Percentiles rank a stretch among this genome's conserved stretches.
Evolutionary conservation across 306 rosid genomes (phyloP).

Genomic region (Vachellia collinsii): DNA sequence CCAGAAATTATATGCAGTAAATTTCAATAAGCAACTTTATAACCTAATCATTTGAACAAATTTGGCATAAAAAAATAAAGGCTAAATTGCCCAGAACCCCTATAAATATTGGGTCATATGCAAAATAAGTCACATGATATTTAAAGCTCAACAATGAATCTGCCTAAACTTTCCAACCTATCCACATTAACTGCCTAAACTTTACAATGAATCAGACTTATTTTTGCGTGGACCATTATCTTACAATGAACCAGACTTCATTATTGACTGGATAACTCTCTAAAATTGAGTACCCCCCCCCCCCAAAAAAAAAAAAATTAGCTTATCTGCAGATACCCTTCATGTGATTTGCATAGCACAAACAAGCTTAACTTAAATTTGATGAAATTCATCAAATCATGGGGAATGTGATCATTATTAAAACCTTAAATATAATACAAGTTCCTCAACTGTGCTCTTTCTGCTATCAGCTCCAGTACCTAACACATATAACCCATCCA

Average conservation of each 20-base stretch:
- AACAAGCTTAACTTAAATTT: too few relatives aligned
- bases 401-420: too few relatives aligned
- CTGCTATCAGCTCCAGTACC: neutral
- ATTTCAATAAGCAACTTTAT: neutral
- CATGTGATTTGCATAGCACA: too few relatives aligned
- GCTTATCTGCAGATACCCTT: neutral
- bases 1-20: conserved; percentile 6
- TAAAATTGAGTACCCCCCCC: neutral
- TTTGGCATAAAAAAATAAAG: neutral
- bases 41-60: conserved; percentile 16
- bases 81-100: neutral
- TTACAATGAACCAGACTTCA: neutral
- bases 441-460: too few relatives aligned
- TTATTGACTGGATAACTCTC: neutral
- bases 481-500: too few relatives aligned
- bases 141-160: neutral
- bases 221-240: neutral
- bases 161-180: neutral
- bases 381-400: too few relatives aligned
- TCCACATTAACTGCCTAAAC: neutral
- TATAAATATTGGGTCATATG: neutral
- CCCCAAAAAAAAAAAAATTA: too few relatives aligned
- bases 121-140: neutral
- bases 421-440: too few relatives aligned
- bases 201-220: neutral